Evolutionary conservation across 2,329 filamentous ascomycete species (phyloP).

Genomic region (Simplicillium aogashimaense): DNA sequence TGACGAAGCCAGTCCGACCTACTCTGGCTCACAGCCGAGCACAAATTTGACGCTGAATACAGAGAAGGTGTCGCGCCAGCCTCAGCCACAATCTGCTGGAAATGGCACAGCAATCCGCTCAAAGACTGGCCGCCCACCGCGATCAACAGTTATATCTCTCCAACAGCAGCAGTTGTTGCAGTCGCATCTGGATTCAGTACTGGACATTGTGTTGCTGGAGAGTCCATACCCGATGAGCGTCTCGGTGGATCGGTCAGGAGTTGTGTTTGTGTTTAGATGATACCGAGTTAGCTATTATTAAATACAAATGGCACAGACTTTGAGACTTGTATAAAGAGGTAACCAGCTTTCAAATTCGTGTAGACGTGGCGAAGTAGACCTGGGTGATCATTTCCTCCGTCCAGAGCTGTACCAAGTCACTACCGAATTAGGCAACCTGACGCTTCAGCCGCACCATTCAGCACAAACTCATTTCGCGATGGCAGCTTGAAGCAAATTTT

Average conservation of each 20-base stretch:
- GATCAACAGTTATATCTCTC: constrained; percentile 75
- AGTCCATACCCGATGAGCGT: constrained; percentile 87
- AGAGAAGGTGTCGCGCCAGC: constrained; percentile 43
- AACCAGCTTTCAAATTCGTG: too few species aligned
- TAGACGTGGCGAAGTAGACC: too few species aligned
- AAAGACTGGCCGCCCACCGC: constrained; percentile 39
- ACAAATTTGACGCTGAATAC: constrained; percentile 55
- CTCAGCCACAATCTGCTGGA: constrained; percentile 19
- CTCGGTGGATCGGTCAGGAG: constrained; percentile 78
- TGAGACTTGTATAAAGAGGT: too few species aligned
- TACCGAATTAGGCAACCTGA: too few species aligned
- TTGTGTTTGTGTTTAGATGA: constrained; percentile 71
- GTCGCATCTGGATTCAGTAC: constrained; percentile 78
- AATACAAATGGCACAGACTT: too few species aligned
- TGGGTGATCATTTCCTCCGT: too few species aligned
- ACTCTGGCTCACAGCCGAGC: constrained; percentile 53
- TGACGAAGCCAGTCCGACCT: constrained; percentile 66
- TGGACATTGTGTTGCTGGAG: constrained; percentile 83
- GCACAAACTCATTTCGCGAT: too few species aligned
- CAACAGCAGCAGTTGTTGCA: constrained; percentile 81
- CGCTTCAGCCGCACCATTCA: too few species aligned
- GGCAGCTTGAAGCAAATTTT: too few species aligned
- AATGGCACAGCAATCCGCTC: constrained; percentile 16
- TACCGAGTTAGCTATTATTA: background rate
- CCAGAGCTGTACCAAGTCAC: too few species aligned